Conservation (phyloP, 1,139 yeast species). For the Dujonia santamariae region DNA sequence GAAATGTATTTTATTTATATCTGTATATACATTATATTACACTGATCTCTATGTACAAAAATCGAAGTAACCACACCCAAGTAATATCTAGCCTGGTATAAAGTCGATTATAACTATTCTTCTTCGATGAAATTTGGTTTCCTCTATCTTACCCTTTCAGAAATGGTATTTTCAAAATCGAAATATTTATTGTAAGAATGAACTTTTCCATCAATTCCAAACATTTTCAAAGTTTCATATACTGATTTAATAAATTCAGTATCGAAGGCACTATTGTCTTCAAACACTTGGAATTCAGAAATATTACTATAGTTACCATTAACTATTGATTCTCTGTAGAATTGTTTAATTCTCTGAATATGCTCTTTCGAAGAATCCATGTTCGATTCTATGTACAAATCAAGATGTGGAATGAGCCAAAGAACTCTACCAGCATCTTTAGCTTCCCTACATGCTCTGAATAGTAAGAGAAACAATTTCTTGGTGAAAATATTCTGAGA, state of each 20-base stretch:
- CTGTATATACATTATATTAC: neutral
- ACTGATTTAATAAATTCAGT: slow-evolving; percentile 13
- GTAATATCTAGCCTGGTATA: neutral
- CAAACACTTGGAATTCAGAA: slow-evolving; percentile 3
- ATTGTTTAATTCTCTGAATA: slow-evolving; percentile 9
- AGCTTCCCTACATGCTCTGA: slow-evolving; percentile 24
- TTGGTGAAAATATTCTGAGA: slow-evolving; percentile 21
- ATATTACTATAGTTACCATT: slow-evolving; percentile 1
- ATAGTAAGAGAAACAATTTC: slow-evolving; percentile 22
- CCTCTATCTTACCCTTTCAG: neutral
- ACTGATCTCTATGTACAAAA: neutral
- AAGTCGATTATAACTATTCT: too few relatives aligned
- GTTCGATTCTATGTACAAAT: slow-evolving; percentile 21
- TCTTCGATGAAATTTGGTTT: too few relatives aligned
- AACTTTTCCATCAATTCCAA: slow-evolving; percentile 27
- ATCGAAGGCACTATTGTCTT: slow-evolving; percentile 10
- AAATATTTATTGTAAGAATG: slow-evolving; percentile 17
- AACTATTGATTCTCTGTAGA: slow-evolving; percentile 5
- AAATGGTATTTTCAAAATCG: slow-evolving; percentile 6
- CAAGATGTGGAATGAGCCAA: slow-evolving; percentile 41
- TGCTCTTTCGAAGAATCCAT: slow-evolving; percentile 10
- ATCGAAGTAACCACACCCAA: too few relatives aligned
- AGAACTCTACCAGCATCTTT: slow-evolving; percentile 35
- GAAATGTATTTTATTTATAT: too few relatives aligned
- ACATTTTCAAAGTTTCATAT: slow-evolving; percentile 15